phyloP scores from a whole-genome alignment of 2,329 filamentous ascomycete genomes.

The Corniculantispora saksenae region DNA sequence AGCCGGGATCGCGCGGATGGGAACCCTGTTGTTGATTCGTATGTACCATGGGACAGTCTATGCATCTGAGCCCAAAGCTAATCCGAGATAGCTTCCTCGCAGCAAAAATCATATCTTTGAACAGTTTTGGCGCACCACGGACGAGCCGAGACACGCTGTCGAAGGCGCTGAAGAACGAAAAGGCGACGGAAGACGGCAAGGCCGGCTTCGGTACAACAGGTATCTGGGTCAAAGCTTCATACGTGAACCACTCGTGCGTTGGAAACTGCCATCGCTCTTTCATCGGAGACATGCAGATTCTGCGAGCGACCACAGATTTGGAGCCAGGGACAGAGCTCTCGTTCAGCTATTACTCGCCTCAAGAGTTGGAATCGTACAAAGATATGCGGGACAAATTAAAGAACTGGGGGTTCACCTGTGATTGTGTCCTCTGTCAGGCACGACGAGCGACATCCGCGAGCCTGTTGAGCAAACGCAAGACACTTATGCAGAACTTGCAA shows the following conservation, averaged over 20 bases:
- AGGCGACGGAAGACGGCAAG: not conserved
- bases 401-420: slow-evolving; percentile 45
- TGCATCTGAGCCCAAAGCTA: too few species aligned
- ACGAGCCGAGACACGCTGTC: not conserved
- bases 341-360: slow-evolving; percentile 38
- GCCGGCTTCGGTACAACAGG: slow-evolving; percentile 35
- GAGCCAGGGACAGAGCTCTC: slow-evolving; percentile 46
- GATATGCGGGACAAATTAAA: slow-evolving; percentile 33
- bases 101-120: not conserved
- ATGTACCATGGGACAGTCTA: too few species aligned
- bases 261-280: slow-evolving; percentile 49
- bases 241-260: slow-evolving; percentile 55
- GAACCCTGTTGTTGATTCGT: slow-evolving; percentile 47
- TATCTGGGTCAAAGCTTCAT: slow-evolving; percentile 49
- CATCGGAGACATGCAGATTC: slow-evolving; percentile 55
- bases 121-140: not conserved
- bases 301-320: slow-evolving; percentile 49
- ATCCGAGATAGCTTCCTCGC: not conserved
- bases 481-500: slow-evolving; percentile 1
- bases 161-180: not conserved
- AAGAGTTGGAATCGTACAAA: slow-evolving; percentile 27
- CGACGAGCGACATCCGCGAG: slow-evolving; percentile 25
- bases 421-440: slow-evolving; percentile 40
- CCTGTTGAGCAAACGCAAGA: slow-evolving; percentile 22
- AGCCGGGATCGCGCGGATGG: slow-evolving; percentile 34